Conservation (phyloP, 2,329 filamentous ascomycete genomes). For the Annulohypoxylon truncatum region DNA sequence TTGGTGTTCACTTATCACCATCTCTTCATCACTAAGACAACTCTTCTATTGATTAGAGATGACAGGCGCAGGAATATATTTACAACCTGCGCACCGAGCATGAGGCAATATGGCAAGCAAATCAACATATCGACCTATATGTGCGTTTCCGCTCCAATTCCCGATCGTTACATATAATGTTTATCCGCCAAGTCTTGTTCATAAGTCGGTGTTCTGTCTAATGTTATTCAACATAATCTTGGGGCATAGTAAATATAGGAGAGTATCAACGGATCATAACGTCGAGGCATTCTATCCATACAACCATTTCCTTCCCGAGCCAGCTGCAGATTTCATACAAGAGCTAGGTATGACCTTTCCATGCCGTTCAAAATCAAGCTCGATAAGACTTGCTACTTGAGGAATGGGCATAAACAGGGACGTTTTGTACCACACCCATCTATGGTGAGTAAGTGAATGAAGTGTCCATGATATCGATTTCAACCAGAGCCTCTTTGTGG, state of each 20-base stretch:
- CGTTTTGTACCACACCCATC: neutral
- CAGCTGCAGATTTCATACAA: neutral
- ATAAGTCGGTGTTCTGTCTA: neutral
- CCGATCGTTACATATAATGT: slow-evolving; percentile 20
- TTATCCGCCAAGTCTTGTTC: neutral
- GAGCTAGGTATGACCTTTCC: neutral
- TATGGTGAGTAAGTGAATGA: neutral
- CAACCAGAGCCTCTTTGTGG: neutral
- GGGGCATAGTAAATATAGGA: neutral
- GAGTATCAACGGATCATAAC: neutral
- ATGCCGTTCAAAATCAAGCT: neutral
- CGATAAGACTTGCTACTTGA: neutral
- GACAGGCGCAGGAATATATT: slow-evolving; percentile 7
- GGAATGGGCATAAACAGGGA: neutral
- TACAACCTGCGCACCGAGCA: slow-evolving; percentile 13
- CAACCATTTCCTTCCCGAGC: neutral
- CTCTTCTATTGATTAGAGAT: neutral
- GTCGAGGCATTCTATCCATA: neutral
- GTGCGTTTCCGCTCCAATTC: slow-evolving; percentile 27
- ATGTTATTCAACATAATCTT: neutral
- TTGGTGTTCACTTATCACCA: neutral
- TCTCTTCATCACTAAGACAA: neutral
- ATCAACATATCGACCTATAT: slow-evolving; percentile 3
- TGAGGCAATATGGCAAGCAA: slow-evolving; percentile 10
- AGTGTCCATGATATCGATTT: neutral